These are phyloP conservation scores for Biancaea sappan DNA, from an alignment of 306 rosid species.

Conservation along the genomic window DNA sequence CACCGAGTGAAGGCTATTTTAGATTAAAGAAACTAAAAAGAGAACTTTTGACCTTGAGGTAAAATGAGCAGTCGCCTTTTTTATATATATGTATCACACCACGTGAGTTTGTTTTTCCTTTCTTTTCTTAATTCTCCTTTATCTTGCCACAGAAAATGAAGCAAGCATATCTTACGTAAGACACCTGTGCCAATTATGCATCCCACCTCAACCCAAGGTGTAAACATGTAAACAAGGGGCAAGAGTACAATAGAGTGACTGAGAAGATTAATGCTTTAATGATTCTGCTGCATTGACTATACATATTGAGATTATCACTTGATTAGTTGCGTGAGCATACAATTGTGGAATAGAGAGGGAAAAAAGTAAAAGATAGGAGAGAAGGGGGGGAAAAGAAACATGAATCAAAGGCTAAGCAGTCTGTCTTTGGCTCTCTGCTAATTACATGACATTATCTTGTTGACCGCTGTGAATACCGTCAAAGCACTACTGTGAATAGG, in stretches of 20 bases:
- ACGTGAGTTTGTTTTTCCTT: background rate
- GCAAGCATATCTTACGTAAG: background rate
- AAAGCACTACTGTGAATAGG: background rate
- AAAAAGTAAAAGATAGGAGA: background rate
- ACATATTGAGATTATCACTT: background rate
- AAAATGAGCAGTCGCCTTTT: background rate
- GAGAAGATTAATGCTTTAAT: background rate
- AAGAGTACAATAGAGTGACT: background rate
- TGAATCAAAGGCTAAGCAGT: background rate
- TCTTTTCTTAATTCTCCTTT: background rate
- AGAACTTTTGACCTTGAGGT: background rate
- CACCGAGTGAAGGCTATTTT: no score
- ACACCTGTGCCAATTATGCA: background rate
- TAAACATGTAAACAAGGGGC: background rate
- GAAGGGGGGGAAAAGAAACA: background rate
- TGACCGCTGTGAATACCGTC: background rate
- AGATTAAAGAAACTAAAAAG: no score
- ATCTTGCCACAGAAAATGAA: background rate
- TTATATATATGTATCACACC: background rate
- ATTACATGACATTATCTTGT: background rate
- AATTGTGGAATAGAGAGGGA: background rate
- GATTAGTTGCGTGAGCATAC: background rate
- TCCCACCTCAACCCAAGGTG: background rate
- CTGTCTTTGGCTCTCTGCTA: background rate
- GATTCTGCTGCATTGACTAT: constrained; percentile 11